Evolutionary conservation across 352 stramenopile species (phyloP), one percentile per base, ranked within the genome.

Genomic region (Blastocystis sp.): DNA sequence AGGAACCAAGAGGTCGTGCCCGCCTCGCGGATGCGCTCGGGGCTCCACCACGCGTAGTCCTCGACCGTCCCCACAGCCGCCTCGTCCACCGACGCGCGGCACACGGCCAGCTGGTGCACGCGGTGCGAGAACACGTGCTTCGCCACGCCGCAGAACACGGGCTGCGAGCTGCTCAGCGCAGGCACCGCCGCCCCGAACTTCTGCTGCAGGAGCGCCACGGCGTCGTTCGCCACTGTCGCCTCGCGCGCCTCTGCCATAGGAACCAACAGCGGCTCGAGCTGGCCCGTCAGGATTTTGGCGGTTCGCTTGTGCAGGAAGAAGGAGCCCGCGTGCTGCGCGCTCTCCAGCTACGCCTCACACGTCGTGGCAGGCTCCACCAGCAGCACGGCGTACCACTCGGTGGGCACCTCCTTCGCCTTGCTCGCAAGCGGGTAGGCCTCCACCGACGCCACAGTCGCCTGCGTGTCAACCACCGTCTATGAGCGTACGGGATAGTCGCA

Each of bases 101-200:
- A 84, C 28, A 84, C 74, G 0, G 56, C 65, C 41, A 84, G 34
- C 11, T 69, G 19, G 34, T 84, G 74, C 23, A 84, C 43, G 14
- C 74, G 74, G 69, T 84, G 74, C 21, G 74, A 84, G n/a, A 84
- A 84, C 4, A 84, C 74, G 21, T 84, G 74, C 53, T 84, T 84
- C n/a, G 23, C 52, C 59, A 59, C 66, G 21, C 45, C 53, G 28
- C 66, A 28, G 11, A 56, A 84, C 38, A 34, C 45, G 34, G 56
- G n/a, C 41, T 52, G 14, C 2, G 48, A 56, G 48, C 5, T 56
- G 5, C 14, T 7, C 48, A 56, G 48, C 5, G 48, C 5, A 56
- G 48, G 48, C 5, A 56, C 14, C 5, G 48, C 5, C 48, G 48
- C 5, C 48, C 48, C 48, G 14, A 56, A 56, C 14, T 14, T 7